Percentiles rank a stretch among this genome's conserved stretches.
Conservation (phyloP, 2,329 filamentous ascomycete genomes). For the Aspergillus eucalypticola region DNA sequence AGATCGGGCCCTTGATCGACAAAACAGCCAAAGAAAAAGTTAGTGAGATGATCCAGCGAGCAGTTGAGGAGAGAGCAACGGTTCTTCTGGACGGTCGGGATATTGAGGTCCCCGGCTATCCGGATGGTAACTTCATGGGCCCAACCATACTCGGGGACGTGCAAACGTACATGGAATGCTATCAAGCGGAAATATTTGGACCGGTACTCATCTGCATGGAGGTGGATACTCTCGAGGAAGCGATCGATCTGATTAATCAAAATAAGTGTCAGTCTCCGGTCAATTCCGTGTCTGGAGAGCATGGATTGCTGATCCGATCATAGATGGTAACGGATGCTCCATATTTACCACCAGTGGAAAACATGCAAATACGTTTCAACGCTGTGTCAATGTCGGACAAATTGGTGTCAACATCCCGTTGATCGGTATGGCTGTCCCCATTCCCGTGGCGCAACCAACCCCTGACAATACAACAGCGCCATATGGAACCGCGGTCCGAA, state of each 20-base stretch:
- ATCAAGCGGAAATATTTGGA: constrained; percentile 40
- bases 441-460: background rate
- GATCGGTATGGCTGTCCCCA: constrained; percentile 20
- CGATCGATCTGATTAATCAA: constrained; percentile 35
- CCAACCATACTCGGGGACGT: constrained; percentile 40
- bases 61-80: constrained; percentile 62
- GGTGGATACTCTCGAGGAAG: constrained; percentile 37
- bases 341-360: constrained; percentile 38
- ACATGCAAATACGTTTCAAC: constrained; percentile 35
- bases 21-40: constrained; percentile 61
- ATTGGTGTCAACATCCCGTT: constrained; percentile 34
- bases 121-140: constrained; percentile 62
- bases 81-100: constrained; percentile 63
- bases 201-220: constrained; percentile 40
- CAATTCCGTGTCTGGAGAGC: background rate
- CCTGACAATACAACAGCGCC: constrained; percentile 18
- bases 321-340: constrained; percentile 39
- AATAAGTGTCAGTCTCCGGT: constrained; percentile 22
- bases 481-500: constrained; percentile 26
- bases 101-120: constrained; percentile 60
- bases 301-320: background rate
- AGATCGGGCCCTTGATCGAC: constrained; percentile 63
- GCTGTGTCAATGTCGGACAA: constrained; percentile 31
- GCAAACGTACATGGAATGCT: constrained; percentile 40
- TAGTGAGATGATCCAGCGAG: constrained; percentile 59